Evolutionary conservation across 345 rosid species (phyloP), one percentile per base, ranked within the genome.

Genomic region (Trapa incisa): DNA sequence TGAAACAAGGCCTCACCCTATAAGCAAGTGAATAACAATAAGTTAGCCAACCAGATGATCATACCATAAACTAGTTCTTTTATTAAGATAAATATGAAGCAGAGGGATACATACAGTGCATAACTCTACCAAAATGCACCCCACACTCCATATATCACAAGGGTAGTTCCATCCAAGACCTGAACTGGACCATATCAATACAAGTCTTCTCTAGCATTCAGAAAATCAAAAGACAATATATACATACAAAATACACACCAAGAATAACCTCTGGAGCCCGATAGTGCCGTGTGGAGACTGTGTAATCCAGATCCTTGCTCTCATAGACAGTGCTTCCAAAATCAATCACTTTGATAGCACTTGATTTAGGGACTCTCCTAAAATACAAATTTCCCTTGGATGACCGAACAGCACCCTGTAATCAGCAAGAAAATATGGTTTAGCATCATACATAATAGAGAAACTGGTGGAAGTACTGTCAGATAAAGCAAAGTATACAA

Each of bases 1-100:
- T 91, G 97, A 76, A 88, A 91, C 72, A 91, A 80, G 65, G 97
- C 97, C 75, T 91, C 97, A 37, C 97, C 97, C 97, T 91, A 65
- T 37, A 32, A 8, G 2, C 32, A 50, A 48, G 57, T n/a, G 35
- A 54, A 22, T 9, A 11, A 22, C 29, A 22, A 22, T 22, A 22
- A 22, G 29, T 22, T 22, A 22, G 29, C 29, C 29, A 22, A 22
- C 29, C 29, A 22, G 29, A 22, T 22, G 29, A 22, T 22, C 60
- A 22, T n/a, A 54, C 22, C 32, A n/a, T 50, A n/a, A 67, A 71
- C 29, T 22, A 22, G 29, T 22, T 22, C 29, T 22, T 22, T 22
- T 22, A 22, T 22, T 22, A 22, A 22, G 29, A 22, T 22, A 22
- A 22, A 22, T 22, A 22, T 22, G 29, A 22, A 22, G 29, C 29